Percentiles rank a stretch among this genome's conserved stretches.
phyloP scores from a whole-genome alignment of 2,329 filamentous ascomycete species.

The Fusarium chaquense region DNA sequence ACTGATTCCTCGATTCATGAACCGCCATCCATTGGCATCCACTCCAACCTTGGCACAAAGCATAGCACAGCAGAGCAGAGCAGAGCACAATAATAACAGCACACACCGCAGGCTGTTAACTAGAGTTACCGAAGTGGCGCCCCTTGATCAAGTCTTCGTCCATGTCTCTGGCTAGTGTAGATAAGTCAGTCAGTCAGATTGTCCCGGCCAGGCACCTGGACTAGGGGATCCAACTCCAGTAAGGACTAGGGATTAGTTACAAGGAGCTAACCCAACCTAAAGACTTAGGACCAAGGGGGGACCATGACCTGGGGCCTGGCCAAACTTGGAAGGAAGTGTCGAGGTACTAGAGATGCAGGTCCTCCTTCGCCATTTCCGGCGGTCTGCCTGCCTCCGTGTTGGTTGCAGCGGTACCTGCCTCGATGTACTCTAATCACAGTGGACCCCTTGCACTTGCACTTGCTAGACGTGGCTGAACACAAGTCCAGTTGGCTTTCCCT shows the following conservation, averaged over 20 bases:
- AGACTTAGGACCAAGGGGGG: slow-evolving; percentile 11
- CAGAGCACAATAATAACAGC: not conserved
- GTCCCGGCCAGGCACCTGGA: slow-evolving; percentile 27
- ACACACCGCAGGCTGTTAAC: slow-evolving; percentile 14
- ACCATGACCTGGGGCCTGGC: slow-evolving; percentile 24
- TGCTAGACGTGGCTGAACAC: slow-evolving; percentile 46
- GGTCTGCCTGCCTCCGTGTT: slow-evolving; percentile 23
- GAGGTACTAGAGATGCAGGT: slow-evolving; percentile 38
- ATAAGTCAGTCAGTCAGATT: slow-evolving; percentile 29
- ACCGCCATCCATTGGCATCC: slow-evolving; percentile 32
- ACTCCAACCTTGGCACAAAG: slow-evolving; percentile 31
- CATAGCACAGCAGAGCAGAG: not conserved
- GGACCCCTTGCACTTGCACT: slow-evolving; percentile 41
- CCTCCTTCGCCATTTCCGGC: slow-evolving; percentile 40
- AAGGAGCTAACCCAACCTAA: slow-evolving; percentile 23
- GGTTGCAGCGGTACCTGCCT: slow-evolving; percentile 36
- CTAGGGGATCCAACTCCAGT: slow-evolving; percentile 2
- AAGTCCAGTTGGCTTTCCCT: slow-evolving; percentile 45
- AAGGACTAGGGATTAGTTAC: slow-evolving; percentile 23
- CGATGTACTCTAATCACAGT: slow-evolving; percentile 37
- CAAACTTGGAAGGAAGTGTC: slow-evolving; percentile 34
- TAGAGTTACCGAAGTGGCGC: slow-evolving; percentile 39
- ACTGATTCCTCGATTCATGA: slow-evolving; percentile 34
- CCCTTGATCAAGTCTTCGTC: slow-evolving; percentile 32
- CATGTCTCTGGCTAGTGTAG: slow-evolving; percentile 16